Base-by-base conservation (phyloP, 2,329 filamentous ascomycete genomes). In the Aspergillus cejpii region DNA sequence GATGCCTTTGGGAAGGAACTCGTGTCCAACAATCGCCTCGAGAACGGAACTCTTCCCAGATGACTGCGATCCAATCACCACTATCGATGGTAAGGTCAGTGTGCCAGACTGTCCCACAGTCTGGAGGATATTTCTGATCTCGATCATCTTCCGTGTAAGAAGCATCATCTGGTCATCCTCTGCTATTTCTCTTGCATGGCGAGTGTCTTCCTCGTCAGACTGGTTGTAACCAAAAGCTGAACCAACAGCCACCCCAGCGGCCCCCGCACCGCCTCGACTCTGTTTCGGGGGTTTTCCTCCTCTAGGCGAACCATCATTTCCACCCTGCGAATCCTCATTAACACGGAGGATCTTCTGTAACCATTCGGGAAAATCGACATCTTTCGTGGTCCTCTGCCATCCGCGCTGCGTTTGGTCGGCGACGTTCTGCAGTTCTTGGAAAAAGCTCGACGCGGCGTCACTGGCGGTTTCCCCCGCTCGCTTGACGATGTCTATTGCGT, bases 81-180 rank as follows among this genome's bases (percentile, higher is more conserved):
- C 92, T 46, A 98, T 98, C 0, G 94, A 97, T 0, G 92, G 92
- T 17, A 98, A 72, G 1, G 86, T 91, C 51, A 98, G 73, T 2
- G 87, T 81, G 53, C 85, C 88, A 0, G 90, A 94, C 71, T 98
- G 91, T 26, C 90, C 94, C 37, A 98, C 86, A 20, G 84, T 87
- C 61, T 94, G 86, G 19, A 98, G 75, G 45, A 98, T 87, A 55
- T 84, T 90, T 55, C 94, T 78, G 45, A 98, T 97, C 72, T 98
- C 92, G 60, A 98, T 98, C 92, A 98, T 98, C 72, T 97, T 97
- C 72, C 92, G 91, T 1, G 94, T 98, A 60, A 98, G 74, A 55
- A 96, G 77, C 92, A 98, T 98, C 91, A 98, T 98, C 68, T 98
- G 92, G 64, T 98, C 92, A 59, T 98, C 92, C 58, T 82, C 81